Conservation (phyloP, 495 filamentous ascomycete species). For the Penicillium canescens region DNA sequence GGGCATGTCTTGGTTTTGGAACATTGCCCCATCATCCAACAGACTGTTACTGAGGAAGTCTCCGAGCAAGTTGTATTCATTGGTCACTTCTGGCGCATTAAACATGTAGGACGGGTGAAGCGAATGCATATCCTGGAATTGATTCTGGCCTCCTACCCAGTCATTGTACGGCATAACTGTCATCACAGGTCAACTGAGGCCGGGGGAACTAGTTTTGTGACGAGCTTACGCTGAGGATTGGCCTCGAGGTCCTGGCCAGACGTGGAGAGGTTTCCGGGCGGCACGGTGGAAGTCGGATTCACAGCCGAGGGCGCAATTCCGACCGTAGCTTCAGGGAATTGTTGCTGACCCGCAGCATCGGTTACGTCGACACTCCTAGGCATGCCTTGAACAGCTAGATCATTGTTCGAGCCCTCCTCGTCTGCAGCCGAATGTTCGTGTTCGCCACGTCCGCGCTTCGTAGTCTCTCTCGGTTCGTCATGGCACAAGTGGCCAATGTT, state of each 20-base stretch:
- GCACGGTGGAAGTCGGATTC: constrained; percentile 33
- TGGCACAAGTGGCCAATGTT: constrained; percentile 99
- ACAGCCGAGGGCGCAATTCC: constrained; percentile 34
- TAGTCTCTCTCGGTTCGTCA: constrained; percentile 85
- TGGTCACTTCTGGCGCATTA: constrained; percentile 87
- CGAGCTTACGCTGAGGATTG: constrained; percentile 72
- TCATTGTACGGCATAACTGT: constrained; percentile 66
- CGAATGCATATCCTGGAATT: constrained; percentile 90
- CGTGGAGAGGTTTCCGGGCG: constrained; percentile 34
- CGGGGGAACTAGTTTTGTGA: constrained; percentile 11
- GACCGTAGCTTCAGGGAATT: constrained; percentile 36
- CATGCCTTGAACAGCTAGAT: constrained; percentile 41
- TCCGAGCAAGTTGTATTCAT: constrained; percentile 94
- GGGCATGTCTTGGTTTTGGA: constrained; percentile 62
- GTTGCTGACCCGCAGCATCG: constrained; percentile 45
- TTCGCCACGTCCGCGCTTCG: constrained; percentile 75
- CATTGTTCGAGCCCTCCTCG: constrained; percentile 56
- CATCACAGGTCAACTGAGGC: constrained; percentile 26
- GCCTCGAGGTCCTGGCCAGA: constrained; percentile 49
- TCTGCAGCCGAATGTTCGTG: constrained; percentile 59
- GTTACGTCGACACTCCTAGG: constrained; percentile 39
- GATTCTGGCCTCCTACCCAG: constrained; percentile 73
- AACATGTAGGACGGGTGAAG: constrained; percentile 96
- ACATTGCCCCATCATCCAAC: constrained; percentile 72
- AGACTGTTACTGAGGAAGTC: constrained; percentile 91